These are phyloP conservation scores for Prototheca cutis DNA, from an alignment of 163 green algal genomes.

Conservation along the genomic window DNA sequence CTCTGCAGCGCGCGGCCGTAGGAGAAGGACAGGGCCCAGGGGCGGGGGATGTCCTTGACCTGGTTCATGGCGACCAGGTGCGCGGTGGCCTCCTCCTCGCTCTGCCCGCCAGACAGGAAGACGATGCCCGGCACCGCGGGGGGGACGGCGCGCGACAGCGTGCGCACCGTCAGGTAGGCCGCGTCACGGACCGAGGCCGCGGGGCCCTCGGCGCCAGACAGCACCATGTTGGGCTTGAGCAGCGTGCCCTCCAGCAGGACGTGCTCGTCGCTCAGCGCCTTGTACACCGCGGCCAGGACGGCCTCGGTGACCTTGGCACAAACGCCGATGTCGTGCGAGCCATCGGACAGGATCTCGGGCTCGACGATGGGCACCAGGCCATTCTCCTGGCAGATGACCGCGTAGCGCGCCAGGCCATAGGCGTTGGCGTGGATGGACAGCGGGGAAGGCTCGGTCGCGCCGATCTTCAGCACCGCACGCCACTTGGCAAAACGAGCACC, in stretches of 20 bases:
- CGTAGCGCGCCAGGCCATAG: constrained; percentile 63
- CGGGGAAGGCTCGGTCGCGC: constrained; percentile 7
- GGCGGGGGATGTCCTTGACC: constrained; percentile 51
- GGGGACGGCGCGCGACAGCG: constrained; percentile 44
- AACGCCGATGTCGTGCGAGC: constrained; percentile 47
- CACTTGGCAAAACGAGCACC: constrained; percentile 71
- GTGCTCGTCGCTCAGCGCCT: constrained; percentile 43
- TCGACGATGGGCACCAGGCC: constrained; percentile 60
- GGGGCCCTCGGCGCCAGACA: constrained; percentile 20
- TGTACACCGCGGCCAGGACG: constrained; percentile 46
- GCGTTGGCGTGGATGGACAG: constrained; percentile 58
- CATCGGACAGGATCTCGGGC: constrained; percentile 64
- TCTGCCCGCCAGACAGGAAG: constrained; percentile 94
- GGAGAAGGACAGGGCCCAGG: constrained; percentile 97
- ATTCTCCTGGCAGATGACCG: constrained; percentile 59
- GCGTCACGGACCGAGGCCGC: constrained; percentile 31
- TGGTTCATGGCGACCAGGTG: constrained; percentile 98
- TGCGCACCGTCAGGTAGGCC: constrained; percentile 38
- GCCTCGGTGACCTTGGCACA: constrained; percentile 48
- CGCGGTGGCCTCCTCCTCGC: constrained; percentile 89
- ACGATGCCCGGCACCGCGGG: constrained; percentile 53
- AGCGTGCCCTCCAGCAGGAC: constrained; percentile 65
- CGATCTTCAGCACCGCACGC: constrained; percentile 64
- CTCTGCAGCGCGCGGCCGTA: constrained; percentile 87
- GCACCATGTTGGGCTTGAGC: constrained; percentile 75